Percentiles rank a stretch among this genome's conserved stretches.
These are phyloP conservation scores for Mangifera indica DNA, from an alignment of 345 rosid species.

Conservation along the genomic window DNA sequence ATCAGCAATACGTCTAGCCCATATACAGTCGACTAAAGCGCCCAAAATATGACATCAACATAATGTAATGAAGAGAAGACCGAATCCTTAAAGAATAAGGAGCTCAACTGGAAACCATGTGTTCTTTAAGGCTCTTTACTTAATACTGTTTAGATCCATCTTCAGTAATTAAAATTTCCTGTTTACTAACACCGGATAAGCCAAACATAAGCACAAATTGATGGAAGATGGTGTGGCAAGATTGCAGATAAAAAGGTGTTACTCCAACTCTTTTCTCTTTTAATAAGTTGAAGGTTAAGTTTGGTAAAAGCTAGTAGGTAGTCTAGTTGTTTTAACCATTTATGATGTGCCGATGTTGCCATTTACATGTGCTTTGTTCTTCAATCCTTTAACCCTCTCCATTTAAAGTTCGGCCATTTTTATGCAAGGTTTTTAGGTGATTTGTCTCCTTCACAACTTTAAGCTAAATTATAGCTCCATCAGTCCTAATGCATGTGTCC, in stretches of 20 bases:
- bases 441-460: conserved; percentile 25
- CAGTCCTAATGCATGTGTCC: background rate
- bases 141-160: background rate
- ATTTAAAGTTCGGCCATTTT: too few relatives aligned
- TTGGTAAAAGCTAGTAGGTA: background rate
- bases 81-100: too few relatives aligned
- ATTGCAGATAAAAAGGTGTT: background rate
- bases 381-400: background rate
- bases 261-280: background rate
- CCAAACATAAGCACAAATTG: background rate
- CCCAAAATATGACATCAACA: too few relatives aligned
- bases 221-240: background rate
- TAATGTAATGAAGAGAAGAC: too few relatives aligned
- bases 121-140: background rate
- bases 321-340: background rate
- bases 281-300: background rate
- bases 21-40: too few relatives aligned
- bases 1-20: too few relatives aligned
- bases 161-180: background rate
- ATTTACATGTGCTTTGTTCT: conserved; percentile 3
- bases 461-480: conserved; percentile 16
- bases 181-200: background rate
- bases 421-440: conserved; percentile 20
- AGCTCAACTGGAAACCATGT: background rate
- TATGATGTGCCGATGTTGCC: background rate